Evolutionary conservation across 208 protist species (phyloP).

Genomic region (Crithidia sp.): DNA sequence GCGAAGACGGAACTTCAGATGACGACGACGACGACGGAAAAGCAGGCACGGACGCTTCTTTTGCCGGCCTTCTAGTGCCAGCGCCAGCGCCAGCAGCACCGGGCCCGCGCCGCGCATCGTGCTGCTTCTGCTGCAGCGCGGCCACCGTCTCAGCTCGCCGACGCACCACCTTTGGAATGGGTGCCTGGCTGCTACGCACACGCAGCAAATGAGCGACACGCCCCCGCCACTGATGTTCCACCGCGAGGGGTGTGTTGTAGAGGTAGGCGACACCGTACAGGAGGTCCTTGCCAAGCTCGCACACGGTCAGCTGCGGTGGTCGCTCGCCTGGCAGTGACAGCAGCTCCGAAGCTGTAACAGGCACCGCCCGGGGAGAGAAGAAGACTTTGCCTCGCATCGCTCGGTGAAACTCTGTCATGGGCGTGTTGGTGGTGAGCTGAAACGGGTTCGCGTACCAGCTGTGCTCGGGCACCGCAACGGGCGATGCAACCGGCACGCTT

Average conservation of each 20-base stretch:
- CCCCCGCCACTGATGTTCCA: slow-evolving; percentile 74
- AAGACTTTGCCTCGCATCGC: slow-evolving; percentile 57
- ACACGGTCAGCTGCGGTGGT: slow-evolving; percentile 33
- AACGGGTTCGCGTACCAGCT: slow-evolving; percentile 73
- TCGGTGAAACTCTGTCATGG: slow-evolving; percentile 59
- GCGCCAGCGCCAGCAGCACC: no score
- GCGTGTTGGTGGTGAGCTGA: slow-evolving; percentile 34
- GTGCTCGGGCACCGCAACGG: slow-evolving; percentile 42
- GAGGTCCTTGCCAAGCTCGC: slow-evolving; percentile 63
- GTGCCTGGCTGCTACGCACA: slow-evolving; percentile 28
- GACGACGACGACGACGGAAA: neutral
- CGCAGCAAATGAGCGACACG: slow-evolving; percentile 58
- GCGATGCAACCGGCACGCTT: neutral
- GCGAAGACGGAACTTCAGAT: neutral
- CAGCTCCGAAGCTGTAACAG: slow-evolving; percentile 44
- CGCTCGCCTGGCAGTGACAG: slow-evolving; percentile 40
- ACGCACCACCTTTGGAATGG: slow-evolving; percentile 30
- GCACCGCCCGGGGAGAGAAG: slow-evolving; percentile 59
- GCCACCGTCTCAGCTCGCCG: slow-evolving; percentile 18
- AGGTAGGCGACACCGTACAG: slow-evolving; percentile 82
- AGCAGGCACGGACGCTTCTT: neutral
- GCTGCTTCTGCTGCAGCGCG: neutral
- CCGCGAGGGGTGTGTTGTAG: slow-evolving; percentile 67
- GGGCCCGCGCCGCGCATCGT: no score
- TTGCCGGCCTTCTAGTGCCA: neutral